Percentiles rank a stretch among this genome's conserved stretches.
Evolutionary conservation across 257 asterid genomes (phyloP).

Genomic region (Prunella vulgaris): DNA sequence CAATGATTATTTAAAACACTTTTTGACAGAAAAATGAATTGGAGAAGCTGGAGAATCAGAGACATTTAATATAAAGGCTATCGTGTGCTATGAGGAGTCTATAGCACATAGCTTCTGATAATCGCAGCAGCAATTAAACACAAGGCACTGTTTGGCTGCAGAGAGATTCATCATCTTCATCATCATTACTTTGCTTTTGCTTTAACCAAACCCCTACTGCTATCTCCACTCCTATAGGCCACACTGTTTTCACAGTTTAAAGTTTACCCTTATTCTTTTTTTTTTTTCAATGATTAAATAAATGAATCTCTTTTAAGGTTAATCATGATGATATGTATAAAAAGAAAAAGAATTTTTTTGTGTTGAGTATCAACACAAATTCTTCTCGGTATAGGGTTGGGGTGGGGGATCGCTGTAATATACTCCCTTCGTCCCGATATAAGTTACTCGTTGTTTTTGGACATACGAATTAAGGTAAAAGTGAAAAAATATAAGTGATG

Average conservation of each 20-base stretch:
- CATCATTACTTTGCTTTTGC: not conserved
- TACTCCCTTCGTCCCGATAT: too few species aligned
- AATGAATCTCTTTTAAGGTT: not conserved
- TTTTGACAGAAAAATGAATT: not conserved
- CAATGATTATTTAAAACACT: slow-evolving; percentile 13
- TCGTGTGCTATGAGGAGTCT: slow-evolving; percentile 6
- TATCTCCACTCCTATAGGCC: too few species aligned
- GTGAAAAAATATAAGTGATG: too few species aligned
- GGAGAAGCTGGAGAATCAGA: slow-evolving; percentile 9
- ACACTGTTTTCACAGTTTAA: not conserved
- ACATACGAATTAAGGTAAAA: too few species aligned
- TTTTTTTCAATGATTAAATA: not conserved
- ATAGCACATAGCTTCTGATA: slow-evolving; percentile 1
- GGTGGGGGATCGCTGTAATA: too few species aligned
- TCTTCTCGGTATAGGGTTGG: too few species aligned
- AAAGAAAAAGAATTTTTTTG: too few species aligned
- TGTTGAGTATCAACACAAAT: too few species aligned
- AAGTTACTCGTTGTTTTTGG: too few species aligned
- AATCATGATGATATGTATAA: too few species aligned
- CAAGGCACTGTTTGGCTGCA: not conserved
- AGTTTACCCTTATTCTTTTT: too few species aligned
- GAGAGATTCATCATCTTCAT: slow-evolving; percentile 2
- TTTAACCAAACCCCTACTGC: slow-evolving; percentile 5
- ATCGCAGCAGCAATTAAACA: slow-evolving; percentile 9
- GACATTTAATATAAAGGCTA: slow-evolving; percentile 27